phyloP scores from a whole-genome alignment of 345 rosid species.

The Pseudoturritis turrita region DNA sequence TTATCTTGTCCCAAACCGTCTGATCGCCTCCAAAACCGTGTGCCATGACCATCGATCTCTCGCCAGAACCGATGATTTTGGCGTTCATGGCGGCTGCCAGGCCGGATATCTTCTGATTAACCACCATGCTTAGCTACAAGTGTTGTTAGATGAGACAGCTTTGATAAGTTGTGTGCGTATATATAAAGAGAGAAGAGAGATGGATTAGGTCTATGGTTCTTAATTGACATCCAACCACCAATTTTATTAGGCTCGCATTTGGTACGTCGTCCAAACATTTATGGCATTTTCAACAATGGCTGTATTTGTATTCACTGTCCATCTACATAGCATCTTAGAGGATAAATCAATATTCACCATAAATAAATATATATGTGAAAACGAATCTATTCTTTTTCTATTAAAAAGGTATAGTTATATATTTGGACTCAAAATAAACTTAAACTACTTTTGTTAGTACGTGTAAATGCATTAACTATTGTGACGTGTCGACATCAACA shows the following conservation, averaged over 20 bases:
- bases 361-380: constrained; percentile 7
- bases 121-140: constrained; percentile 32
- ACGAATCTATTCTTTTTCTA: constrained; percentile 17
- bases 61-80: constrained; percentile 49
- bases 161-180: constrained; percentile 15
- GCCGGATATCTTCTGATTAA: constrained; percentile 29
- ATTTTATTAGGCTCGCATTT: constrained; percentile 36
- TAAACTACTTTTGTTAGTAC: constrained; percentile 16
- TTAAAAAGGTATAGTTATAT: constrained; percentile 4
- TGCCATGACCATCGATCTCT: constrained; percentile 43
- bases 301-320: constrained; percentile 27
- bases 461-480: constrained; percentile 6
- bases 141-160: background rate
- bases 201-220: constrained; percentile 24
- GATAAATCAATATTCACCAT: background rate
- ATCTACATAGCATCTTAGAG: constrained; percentile 20
- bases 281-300: constrained; percentile 31
- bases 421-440: background rate
- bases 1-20: constrained; percentile 54
- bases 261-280: constrained; percentile 26
- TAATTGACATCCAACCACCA: constrained; percentile 34
- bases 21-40: constrained; percentile 81
- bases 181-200: constrained; percentile 16
- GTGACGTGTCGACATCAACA: background rate
- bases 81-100: constrained; percentile 58